Percentiles rank a stretch among this genome's conserved stretches.
These are phyloP conservation scores for Hypocreales sp. DNA, from an alignment of 2,329 filamentous ascomycete genomes.

Conservation along the genomic window DNA sequence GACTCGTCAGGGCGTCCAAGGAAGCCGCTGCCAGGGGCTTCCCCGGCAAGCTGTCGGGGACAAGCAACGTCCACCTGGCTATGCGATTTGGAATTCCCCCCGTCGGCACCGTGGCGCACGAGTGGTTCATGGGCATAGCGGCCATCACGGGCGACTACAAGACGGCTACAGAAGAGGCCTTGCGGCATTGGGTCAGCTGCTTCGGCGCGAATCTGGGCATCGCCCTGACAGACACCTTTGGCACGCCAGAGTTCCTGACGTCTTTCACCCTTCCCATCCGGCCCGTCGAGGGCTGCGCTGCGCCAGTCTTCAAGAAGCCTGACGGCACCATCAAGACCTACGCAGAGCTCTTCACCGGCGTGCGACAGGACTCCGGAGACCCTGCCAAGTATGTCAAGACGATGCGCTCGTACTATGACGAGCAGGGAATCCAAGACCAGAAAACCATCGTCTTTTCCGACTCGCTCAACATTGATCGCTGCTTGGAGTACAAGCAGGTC, in stretches of 20 bases:
- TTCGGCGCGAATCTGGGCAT: conserved; percentile 79
- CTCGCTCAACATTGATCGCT: conserved; percentile 79
- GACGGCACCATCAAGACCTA: conserved; percentile 44
- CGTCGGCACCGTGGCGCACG: conserved; percentile 80
- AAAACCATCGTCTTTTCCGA: conserved; percentile 95
- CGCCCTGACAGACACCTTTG: conserved; percentile 91
- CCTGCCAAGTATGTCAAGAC: conserved; percentile 63
- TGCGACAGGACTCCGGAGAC: conserved; percentile 83
- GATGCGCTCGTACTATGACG: conserved; percentile 70
- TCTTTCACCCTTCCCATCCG: conserved; percentile 57
- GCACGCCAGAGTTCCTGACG: conserved; percentile 74
- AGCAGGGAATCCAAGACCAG: conserved; percentile 56
- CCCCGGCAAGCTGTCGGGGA: conserved; percentile 64
- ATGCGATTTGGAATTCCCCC: conserved; percentile 80
- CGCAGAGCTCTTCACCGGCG: conserved; percentile 67
- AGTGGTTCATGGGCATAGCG: conserved; percentile 99
- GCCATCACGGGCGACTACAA: conserved; percentile 79
- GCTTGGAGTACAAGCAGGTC: conserved; percentile 75
- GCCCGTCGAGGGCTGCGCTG: conserved; percentile 24
- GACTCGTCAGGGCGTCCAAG: conserved; percentile 63
- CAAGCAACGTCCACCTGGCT: conserved; percentile 92
- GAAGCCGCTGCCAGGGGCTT: conserved; percentile 50
- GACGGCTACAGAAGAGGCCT: conserved; percentile 66
- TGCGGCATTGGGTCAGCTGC: conserved; percentile 80
- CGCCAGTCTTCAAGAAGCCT: conserved; percentile 22